phyloP scores from a whole-genome alignment of 2,329 filamentous ascomycete species.

The Dactylellina cionopaga region DNA sequence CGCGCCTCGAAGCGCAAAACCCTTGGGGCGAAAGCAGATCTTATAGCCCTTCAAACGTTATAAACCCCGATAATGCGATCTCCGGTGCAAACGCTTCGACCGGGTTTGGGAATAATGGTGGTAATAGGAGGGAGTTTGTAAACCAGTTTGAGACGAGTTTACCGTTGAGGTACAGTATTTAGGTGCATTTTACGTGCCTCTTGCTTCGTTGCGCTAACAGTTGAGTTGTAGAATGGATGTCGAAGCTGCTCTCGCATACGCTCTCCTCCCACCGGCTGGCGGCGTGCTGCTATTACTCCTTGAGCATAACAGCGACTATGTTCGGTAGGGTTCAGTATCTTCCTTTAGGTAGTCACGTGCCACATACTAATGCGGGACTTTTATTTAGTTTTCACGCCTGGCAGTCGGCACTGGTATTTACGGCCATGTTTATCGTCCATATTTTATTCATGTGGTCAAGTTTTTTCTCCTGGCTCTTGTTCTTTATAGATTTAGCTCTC shows the following conservation, averaged over 20 bases:
- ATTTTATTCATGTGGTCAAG: conserved; percentile 86
- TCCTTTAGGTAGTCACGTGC: background rate
- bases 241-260: conserved; percentile 89
- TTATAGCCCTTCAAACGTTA: conserved; percentile 56
- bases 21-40: conserved; percentile 56
- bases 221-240: conserved; percentile 71
- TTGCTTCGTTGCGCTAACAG: background rate
- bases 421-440: conserved; percentile 77
- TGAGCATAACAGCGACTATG: conserved; percentile 96
- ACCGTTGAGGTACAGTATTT: conserved; percentile 70
- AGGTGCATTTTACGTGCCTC: background rate
- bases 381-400: conserved; percentile 87
- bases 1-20: conserved; percentile 33
- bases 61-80: conserved; percentile 59
- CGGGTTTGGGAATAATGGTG: conserved; percentile 59
- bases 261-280: conserved; percentile 84
- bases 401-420: conserved; percentile 88
- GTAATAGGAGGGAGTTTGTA: conserved; percentile 66
- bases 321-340: conserved; percentile 70
- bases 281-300: conserved; percentile 83
- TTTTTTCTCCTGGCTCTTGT: conserved; percentile 83
- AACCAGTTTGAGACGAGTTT: conserved; percentile 92
- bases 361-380: background rate
- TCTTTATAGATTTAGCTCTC: conserved; percentile 77
- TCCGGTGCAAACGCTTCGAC: conserved; percentile 58